These are phyloP conservation scores for Rhytidhysteron rufulum DNA, from an alignment of 2,329 filamentous ascomycete genomes.

Conservation along the genomic window DNA sequence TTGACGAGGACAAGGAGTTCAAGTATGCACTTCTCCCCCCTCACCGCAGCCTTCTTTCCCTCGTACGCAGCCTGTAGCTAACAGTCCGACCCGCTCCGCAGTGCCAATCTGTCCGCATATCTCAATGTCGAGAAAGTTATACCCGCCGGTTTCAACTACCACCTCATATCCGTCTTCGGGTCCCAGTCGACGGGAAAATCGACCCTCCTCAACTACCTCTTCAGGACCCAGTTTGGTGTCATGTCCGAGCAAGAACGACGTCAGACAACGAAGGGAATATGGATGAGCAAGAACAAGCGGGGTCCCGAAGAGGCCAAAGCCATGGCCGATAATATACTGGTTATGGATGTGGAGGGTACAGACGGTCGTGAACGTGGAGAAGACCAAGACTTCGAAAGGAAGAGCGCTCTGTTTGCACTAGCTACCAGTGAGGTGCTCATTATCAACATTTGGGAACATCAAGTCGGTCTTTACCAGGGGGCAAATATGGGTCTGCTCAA, in stretches of 20 bases:
- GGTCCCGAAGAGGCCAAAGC: slow-evolving; percentile 46
- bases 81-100: slow-evolving; percentile 38
- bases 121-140: slow-evolving; percentile 75
- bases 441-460: slow-evolving; percentile 99
- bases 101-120: slow-evolving; percentile 75
- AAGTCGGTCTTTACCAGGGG: slow-evolving; percentile 95
- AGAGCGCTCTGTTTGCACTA: slow-evolving; percentile 93
- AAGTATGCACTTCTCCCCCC: slow-evolving; percentile 61
- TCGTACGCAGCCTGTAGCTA: neutral
- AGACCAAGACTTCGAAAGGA: slow-evolving; percentile 98
- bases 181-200: slow-evolving; percentile 99
- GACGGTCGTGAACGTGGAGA: slow-evolving; percentile 94
- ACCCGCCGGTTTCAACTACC: slow-evolving; percentile 95
- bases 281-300: slow-evolving; percentile 96
- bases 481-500: slow-evolving; percentile 98
- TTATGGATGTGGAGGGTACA: slow-evolving; percentile 99
- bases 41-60: neutral
- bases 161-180: slow-evolving; percentile 97
- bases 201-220: slow-evolving; percentile 91
- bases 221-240: slow-evolving; percentile 92
- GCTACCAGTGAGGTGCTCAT: slow-evolving; percentile 97
- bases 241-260: slow-evolving; percentile 93
- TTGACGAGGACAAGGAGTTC: slow-evolving; percentile 94
- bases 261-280: slow-evolving; percentile 98
- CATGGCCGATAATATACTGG: slow-evolving; percentile 97